Conservation (phyloP, 306 rosid species). For the Lathyrus aphaca region DNA sequence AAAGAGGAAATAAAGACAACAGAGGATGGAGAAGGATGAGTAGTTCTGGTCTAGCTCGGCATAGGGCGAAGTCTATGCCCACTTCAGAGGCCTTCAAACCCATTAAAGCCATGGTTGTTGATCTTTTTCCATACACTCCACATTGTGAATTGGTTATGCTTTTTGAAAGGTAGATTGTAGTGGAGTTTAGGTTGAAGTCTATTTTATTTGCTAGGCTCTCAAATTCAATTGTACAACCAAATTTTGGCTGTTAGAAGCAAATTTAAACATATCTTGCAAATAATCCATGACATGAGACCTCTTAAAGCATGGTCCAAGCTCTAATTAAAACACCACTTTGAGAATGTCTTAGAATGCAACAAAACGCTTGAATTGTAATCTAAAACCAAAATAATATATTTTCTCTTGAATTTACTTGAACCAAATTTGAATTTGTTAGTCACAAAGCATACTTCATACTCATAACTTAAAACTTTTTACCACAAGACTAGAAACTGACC, state of each 20-base stretch:
- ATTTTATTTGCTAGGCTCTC: slow-evolving; percentile 30
- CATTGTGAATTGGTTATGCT: slow-evolving; percentile 98
- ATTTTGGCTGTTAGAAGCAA: slow-evolving; percentile 5
- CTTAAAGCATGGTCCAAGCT: too few species aligned
- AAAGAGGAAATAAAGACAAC: slow-evolving; percentile 79
- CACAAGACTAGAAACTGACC: too few species aligned
- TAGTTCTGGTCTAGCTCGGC: slow-evolving; percentile 84
- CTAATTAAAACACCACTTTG: too few species aligned
- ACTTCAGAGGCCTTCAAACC: slow-evolving; percentile 86
- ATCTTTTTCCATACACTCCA: slow-evolving; percentile 88
- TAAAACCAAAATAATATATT: too few species aligned
- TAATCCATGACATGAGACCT: too few species aligned
- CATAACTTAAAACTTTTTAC: too few species aligned
- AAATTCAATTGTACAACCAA: slow-evolving; percentile 20
- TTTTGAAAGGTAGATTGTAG: slow-evolving; percentile 67
- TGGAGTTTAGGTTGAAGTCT: slow-evolving; percentile 16
- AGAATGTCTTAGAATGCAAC: too few species aligned
- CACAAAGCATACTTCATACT: too few species aligned
- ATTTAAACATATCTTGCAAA: too few species aligned
- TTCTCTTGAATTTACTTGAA: too few species aligned
- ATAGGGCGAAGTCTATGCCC: slow-evolving; percentile 92
- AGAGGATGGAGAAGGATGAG: slow-evolving; percentile 95
- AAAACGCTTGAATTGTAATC: too few species aligned
- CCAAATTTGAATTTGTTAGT: too few species aligned
- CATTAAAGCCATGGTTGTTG: slow-evolving; percentile 88